Percentiles rank a stretch among this genome's conserved stretches.
Conservation (phyloP, 805 yeast genomes). For the Limtongia smithiae region DNA sequence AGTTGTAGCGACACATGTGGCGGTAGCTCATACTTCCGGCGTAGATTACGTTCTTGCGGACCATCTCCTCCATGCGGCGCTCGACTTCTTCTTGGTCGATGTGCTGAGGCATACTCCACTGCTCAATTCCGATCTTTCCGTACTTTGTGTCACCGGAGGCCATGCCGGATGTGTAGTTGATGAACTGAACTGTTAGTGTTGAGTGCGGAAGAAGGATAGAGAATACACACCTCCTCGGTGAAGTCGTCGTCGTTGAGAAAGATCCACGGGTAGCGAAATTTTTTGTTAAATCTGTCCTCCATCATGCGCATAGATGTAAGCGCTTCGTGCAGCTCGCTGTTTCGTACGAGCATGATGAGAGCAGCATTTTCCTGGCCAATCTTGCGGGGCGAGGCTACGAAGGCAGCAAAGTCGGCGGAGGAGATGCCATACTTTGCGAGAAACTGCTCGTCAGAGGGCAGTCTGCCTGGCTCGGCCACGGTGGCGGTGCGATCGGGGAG, state of each 20-base stretch:
- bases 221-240: conserved; percentile 45
- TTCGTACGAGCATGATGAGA: conserved; percentile 77
- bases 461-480: conserved; percentile 1
- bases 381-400: conserved; percentile 18
- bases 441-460: conserved; percentile 18
- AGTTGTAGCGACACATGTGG: conserved; percentile 93
- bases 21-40: conserved; percentile 68
- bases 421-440: conserved; percentile 7
- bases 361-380: conserved; percentile 74
- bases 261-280: conserved; percentile 85
- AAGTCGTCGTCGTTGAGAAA: conserved; percentile 81
- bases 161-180: conserved; percentile 47
- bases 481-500: background rate
- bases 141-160: conserved; percentile 68
- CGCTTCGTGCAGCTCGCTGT: conserved; percentile 56
- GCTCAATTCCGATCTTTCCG: conserved; percentile 67
- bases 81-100: conserved; percentile 59
- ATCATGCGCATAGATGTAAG: conserved; percentile 60
- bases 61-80: conserved; percentile 45
- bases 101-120: conserved; percentile 75
- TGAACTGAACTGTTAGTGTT: conserved; percentile 53
- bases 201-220: background rate
- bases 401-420: conserved; percentile 8
- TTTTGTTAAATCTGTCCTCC: conserved; percentile 74
- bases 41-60: conserved; percentile 51